Base-by-base conservation (phyloP, 306 rosid species). In the Glycine tomentella region DNA sequence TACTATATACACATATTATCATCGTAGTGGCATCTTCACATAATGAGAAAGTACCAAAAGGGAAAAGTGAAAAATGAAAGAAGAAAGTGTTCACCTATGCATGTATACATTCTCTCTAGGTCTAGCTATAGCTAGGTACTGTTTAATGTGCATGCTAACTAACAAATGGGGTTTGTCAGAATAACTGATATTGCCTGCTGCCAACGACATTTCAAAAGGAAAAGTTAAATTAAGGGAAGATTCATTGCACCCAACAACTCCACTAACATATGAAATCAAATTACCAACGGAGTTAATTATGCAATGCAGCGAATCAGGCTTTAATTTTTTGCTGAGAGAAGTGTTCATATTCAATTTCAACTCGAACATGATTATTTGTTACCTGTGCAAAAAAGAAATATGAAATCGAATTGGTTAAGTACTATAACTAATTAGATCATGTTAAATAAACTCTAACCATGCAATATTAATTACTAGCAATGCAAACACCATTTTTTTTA, bases 21-120 rank as follows among this genome's bases (percentile, higher is more conserved):
- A 69, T 81, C 76, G 77, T 77, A 45, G 72, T 85, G 82, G 74
- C 84, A 82, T 75, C 80, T 76, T 74, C 74, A 69, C 16, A 13
- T n/a, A 31, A 67, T 36, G 59, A 48, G 52, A 84, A 75, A 55
- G 38, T 9, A 72, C 2, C 36, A 71, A 64, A 71, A 83, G 64
- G 33, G 46, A n/a, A 83, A 83, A 83, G 66, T 15, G 56, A 78
- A 61, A 72, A 78, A 71, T 52, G 42, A 44, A 76, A 76, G 59
- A 76, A 77, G 69, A 86, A 72, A 80, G 63, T 65, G 36, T 20
- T 7, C 48, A 45, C 78, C 46, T 70, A 25, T 25, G 31, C 31
- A 66, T 75, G 49, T 48, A 40, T 25, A 25, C 31, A 80, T 83
- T 86, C 49, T 49, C 74, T 57, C 59, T 76, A 72, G 86, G 70